Conservation (phyloP, 2,329 filamentous ascomycete species). For the Diaporthe australafricana region DNA sequence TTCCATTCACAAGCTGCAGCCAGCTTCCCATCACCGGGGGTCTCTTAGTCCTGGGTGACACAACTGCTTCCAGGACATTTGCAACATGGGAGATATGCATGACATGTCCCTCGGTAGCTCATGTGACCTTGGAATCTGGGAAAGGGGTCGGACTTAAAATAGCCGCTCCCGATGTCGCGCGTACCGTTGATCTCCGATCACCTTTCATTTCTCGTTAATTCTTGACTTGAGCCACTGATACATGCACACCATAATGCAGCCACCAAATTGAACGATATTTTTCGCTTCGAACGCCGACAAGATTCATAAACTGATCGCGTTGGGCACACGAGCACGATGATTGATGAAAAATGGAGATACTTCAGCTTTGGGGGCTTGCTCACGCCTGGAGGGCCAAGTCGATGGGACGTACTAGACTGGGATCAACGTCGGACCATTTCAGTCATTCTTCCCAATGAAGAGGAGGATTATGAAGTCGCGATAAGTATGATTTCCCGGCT, state of each 20-base stretch:
- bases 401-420: neutral
- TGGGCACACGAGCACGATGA: neutral
- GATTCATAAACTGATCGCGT: neutral
- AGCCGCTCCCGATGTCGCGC: neutral
- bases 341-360: neutral
- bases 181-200: neutral
- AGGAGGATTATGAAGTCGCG: neutral
- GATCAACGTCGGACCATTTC: constrained; percentile 10
- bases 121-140: neutral
- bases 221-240: neutral
- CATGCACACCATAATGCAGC: neutral
- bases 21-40: no score
- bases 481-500: neutral
- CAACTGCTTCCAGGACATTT: no score
- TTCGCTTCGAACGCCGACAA: neutral
- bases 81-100: no score
- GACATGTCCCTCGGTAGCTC: no score
- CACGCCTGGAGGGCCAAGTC: neutral
- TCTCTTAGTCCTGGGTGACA: no score
- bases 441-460: neutral
- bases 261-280: neutral
- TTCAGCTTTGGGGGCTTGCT: neutral
- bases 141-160: neutral
- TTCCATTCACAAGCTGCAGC: no score
- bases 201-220: neutral